Base-by-base conservation (phyloP, 2,329 filamentous ascomycete genomes). In the Bipolaris sorokiniana region DNA sequence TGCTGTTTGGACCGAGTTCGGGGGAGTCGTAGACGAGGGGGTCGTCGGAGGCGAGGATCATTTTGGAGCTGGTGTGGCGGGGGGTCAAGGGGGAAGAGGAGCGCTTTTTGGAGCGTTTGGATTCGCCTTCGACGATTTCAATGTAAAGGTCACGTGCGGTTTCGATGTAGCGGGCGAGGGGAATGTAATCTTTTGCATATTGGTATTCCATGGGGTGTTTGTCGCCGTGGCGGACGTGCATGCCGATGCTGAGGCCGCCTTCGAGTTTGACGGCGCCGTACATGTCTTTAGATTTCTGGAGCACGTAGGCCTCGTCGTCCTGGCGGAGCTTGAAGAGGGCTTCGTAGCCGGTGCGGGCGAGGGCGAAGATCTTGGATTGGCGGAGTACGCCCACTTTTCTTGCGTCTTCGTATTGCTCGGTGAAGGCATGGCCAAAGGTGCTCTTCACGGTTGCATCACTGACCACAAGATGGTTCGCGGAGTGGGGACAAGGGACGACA, bases 221-320 rank as follows among this genome's bases (percentile, higher is more conserved):
- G 72, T 96, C 92, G 26, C 92, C 92, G 53, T 88, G 89, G 11
- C 92, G 89, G 56, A 96, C 84, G 65, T 96, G 92, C 48, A 95
- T 76, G 20, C 90, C 91, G 37, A 96, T 80, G 31, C 85, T 79
- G 15, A 85, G 81, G 48, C 84, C 83, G 22, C 80, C 80, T 7
- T 80, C 75, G 18, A 76, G 72, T 36, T 77, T 77, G 23, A 80
- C 78, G 15, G 76, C 76, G 5, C 78, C 76, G 33, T 81, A 81
- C 16, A 94, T 77, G 33, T 87, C 82, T 26, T 79, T 76, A 5
- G 87, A 78, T 0, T 90, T 86, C 11, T 80, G 78, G 0, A 81
- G 73, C 13, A 91, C 86, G 69, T 94, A 92, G 1, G 79, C 76
- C 15, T 81, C 81, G 65, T 95, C 91, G 4, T 88, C 85, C 3